These are phyloP conservation scores for Wickerhamomyces hampshirensis DNA, from an alignment of 805 yeast species.

Conservation along the genomic window DNA sequence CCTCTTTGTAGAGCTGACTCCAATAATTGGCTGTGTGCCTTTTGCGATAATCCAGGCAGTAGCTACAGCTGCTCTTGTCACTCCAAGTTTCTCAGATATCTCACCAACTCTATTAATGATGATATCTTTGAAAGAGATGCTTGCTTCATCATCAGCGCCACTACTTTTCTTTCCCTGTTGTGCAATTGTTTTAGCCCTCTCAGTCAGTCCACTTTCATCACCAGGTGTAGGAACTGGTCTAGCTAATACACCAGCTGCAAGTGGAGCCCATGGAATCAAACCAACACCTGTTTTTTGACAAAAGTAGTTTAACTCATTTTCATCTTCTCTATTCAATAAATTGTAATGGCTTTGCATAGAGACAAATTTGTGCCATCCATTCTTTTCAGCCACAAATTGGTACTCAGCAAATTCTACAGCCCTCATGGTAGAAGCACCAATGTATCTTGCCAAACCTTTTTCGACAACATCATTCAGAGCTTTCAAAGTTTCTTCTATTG, in stretches of 20 bases:
- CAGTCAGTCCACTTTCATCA: conserved; percentile 9
- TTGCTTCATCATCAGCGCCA: conserved; percentile 2
- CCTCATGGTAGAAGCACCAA: conserved; percentile 61
- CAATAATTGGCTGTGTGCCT: conserved; percentile 53
- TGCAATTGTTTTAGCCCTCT: conserved; percentile 5
- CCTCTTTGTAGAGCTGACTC: conserved; percentile 41
- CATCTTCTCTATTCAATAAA: conserved; percentile 54
- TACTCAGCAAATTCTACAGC: conserved; percentile 48
- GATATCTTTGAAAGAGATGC: conserved; percentile 25
- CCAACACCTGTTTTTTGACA: conserved; percentile 50
- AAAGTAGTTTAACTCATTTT: conserved; percentile 54
- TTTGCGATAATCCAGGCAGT: conserved; percentile 49
- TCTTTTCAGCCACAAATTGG: conserved; percentile 50
- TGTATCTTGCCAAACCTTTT: conserved; percentile 44
- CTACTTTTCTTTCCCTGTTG: neutral
- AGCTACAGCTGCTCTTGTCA: conserved; percentile 48
- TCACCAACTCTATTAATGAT: conserved; percentile 50
- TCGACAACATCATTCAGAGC: conserved; percentile 47
- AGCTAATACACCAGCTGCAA: conserved; percentile 49
- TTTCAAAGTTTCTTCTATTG: conserved; percentile 49
- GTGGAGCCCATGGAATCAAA: conserved; percentile 57
- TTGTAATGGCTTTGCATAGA: conserved; percentile 56
- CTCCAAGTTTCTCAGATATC: conserved; percentile 40
- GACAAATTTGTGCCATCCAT: conserved; percentile 54
- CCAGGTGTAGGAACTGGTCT: conserved; percentile 37